Evolutionary conservation across 2,329 filamentous ascomycete genomes (phyloP).

Genomic region (Knufia petricola): DNA sequence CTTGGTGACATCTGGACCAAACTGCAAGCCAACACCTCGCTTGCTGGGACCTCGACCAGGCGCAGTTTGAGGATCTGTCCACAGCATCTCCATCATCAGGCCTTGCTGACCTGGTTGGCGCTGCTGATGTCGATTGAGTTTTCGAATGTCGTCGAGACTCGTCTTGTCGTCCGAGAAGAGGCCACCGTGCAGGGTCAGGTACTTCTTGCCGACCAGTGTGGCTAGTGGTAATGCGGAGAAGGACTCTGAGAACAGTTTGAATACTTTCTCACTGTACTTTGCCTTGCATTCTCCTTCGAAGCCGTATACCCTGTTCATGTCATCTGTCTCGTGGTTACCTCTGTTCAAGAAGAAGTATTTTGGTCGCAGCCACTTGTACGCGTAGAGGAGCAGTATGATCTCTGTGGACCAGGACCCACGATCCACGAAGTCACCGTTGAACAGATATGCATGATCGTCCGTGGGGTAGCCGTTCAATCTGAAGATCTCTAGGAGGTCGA

Average conservation of each 20-base stretch:
- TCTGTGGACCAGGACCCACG: slow-evolving; percentile 97
- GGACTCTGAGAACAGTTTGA: slow-evolving; percentile 96
- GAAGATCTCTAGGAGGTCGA: slow-evolving; percentile 95
- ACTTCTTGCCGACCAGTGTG: slow-evolving; percentile 63
- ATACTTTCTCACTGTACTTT: slow-evolving; percentile 92
- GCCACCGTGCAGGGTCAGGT: slow-evolving; percentile 23
- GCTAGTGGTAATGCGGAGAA: slow-evolving; percentile 91
- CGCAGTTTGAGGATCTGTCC: slow-evolving; percentile 87
- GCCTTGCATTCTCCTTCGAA: slow-evolving; percentile 98
- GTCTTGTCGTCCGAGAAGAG: slow-evolving; percentile 55
- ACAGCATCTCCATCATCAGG: slow-evolving; percentile 99
- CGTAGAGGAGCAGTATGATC: slow-evolving; percentile 84
- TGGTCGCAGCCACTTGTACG: slow-evolving; percentile 92
- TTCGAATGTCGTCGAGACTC: slow-evolving; percentile 85
- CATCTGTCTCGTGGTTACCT: slow-evolving; percentile 96
- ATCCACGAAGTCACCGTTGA: slow-evolving; percentile 98
- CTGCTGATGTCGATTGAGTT: slow-evolving; percentile 82
- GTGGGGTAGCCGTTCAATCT: slow-evolving; percentile 74
- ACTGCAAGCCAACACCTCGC: slow-evolving; percentile 90
- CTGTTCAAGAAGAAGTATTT: slow-evolving; percentile 88
- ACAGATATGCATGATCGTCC: slow-evolving; percentile 85
- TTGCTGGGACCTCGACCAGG: slow-evolving; percentile 89
- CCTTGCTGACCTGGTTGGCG: slow-evolving; percentile 86
- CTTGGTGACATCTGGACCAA: slow-evolving; percentile 93
- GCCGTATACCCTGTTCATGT: slow-evolving; percentile 98